Evolutionary conservation across 495 filamentous ascomycete species (phyloP).

Genomic region (Neurospora tetrasperma): DNA sequence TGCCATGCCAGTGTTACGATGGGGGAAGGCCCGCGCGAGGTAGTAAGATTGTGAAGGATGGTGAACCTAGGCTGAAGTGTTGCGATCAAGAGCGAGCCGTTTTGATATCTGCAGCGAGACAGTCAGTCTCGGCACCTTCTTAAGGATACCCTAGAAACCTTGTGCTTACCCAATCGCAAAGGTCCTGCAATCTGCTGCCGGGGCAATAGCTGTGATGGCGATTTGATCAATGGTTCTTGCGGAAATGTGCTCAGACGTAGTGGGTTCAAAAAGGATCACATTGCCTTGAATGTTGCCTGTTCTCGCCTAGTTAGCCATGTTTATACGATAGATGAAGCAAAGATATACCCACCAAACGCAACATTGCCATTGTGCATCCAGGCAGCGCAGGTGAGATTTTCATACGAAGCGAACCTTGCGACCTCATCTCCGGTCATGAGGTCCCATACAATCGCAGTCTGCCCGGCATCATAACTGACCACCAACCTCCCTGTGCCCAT

Average conservation of each 20-base stretch:
- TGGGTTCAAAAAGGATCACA: conserved; percentile 88
- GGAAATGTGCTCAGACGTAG: conserved; percentile 86
- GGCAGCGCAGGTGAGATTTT: conserved; percentile 69
- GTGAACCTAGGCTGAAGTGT: conserved; percentile 86
- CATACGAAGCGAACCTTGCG: conserved; percentile 81
- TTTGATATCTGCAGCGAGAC: conserved; percentile 61
- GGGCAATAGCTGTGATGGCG: conserved; percentile 84
- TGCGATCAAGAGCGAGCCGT: conserved; percentile 87
- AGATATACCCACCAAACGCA: conserved; percentile 64
- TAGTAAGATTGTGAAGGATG: conserved; percentile 86
- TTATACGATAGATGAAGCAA: neutral
- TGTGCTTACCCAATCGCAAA: conserved; percentile 83
- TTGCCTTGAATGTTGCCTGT: conserved; percentile 83
- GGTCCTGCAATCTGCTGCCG: conserved; percentile 83
- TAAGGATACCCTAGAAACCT: neutral
- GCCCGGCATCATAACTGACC: conserved; percentile 84
- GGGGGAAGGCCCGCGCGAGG: conserved; percentile 69
- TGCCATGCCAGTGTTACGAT: conserved; percentile 93
- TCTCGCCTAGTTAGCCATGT: conserved; percentile 12
- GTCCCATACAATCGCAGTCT: conserved; percentile 96
- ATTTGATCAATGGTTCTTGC: conserved; percentile 84
- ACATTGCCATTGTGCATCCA: conserved; percentile 99
- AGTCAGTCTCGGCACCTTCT: conserved; percentile 13
- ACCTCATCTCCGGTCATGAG: conserved; percentile 84
- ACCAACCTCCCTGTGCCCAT: conserved; percentile 74